Percentiles rank a stretch among this genome's conserved stretches.
Evolutionary conservation across 805 yeast genomes (phyloP).

Genomic region (Lipomyces chichibuensis): DNA sequence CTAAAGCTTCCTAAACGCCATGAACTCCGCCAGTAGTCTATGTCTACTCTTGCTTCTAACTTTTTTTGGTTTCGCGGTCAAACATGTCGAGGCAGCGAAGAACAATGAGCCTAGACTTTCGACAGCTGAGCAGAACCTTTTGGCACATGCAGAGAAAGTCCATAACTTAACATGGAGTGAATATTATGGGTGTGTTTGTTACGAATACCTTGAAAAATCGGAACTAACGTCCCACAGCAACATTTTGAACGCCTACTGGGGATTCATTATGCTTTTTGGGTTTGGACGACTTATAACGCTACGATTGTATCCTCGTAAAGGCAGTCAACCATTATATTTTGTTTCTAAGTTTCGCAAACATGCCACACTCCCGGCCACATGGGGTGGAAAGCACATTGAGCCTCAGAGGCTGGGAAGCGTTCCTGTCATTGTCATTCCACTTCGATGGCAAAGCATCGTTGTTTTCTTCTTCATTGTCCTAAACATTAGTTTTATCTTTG

Average conservation of each 20-base stretch:
- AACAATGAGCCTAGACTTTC: neutral
- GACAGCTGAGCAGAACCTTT: neutral
- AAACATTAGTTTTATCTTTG: slow-evolving; percentile 17
- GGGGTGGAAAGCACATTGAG: slow-evolving; percentile 37
- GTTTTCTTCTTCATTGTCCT: slow-evolving; percentile 10
- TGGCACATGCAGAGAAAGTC: slow-evolving; percentile 13
- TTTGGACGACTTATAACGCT: slow-evolving; percentile 8
- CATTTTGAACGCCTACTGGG: slow-evolving; percentile 29
- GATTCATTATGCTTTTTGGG: slow-evolving; percentile 10
- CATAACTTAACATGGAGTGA: slow-evolving; percentile 17
- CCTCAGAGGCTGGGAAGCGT: slow-evolving; percentile 30
- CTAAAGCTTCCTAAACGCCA: neutral
- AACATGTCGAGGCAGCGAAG: neutral
- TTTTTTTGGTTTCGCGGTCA: neutral
- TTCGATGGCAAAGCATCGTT: slow-evolving; percentile 44
- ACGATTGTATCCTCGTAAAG: slow-evolving; percentile 15
- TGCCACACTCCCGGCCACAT: slow-evolving; percentile 40
- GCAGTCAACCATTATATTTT: slow-evolving; percentile 13
- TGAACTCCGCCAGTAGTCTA: neutral
- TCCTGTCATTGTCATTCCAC: slow-evolving; percentile 43
- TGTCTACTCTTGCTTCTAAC: neutral
- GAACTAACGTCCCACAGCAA: slow-evolving; percentile 3
- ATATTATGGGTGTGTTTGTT: slow-evolving; percentile 22
- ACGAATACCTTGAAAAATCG: no score
- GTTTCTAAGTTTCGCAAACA: slow-evolving; percentile 20